Evolutionary conservation across 352 stramenopile species (phyloP).

Genomic region (Phytophthora quininea): DNA sequence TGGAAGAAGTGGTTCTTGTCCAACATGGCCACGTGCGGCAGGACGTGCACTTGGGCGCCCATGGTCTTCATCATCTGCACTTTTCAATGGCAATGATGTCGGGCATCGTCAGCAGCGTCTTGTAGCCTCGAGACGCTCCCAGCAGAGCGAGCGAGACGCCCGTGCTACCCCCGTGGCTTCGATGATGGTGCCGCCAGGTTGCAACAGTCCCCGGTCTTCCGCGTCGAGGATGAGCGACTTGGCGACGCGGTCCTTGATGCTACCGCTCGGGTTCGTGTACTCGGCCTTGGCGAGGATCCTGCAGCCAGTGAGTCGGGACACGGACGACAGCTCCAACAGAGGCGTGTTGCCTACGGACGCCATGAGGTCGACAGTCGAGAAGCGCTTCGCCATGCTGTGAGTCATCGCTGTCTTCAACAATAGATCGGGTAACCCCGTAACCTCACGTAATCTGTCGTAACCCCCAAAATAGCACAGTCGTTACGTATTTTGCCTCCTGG

Average conservation of each 20-base stretch:
- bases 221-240: slow-evolving; percentile 93
- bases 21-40: slow-evolving; percentile 65
- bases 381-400: no score
- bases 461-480: no score
- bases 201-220: slow-evolving; percentile 85
- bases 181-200: slow-evolving; percentile 64
- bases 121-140: slow-evolving; percentile 85
- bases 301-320: slow-evolving; percentile 74
- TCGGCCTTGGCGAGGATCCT: slow-evolving; percentile 84
- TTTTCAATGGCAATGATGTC: slow-evolving; percentile 74
- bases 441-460: no score
- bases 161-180: slow-evolving; percentile 93
- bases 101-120: slow-evolving; percentile 80
- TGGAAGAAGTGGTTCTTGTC: slow-evolving; percentile 85
- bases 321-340: slow-evolving; percentile 67
- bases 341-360: slow-evolving; percentile 78
- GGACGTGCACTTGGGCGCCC: slow-evolving; percentile 67
- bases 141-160: slow-evolving; percentile 92
- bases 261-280: slow-evolving; percentile 92
- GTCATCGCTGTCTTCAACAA: no score
- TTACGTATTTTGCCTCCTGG: no score
- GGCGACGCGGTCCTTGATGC: slow-evolving; percentile 94
- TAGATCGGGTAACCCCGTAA: no score
- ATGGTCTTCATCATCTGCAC: slow-evolving; percentile 83
- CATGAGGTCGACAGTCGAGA: slow-evolving; percentile 55